Conservation (phyloP, 768 basidiomycete genomes). For the Cyathus striatus region DNA sequence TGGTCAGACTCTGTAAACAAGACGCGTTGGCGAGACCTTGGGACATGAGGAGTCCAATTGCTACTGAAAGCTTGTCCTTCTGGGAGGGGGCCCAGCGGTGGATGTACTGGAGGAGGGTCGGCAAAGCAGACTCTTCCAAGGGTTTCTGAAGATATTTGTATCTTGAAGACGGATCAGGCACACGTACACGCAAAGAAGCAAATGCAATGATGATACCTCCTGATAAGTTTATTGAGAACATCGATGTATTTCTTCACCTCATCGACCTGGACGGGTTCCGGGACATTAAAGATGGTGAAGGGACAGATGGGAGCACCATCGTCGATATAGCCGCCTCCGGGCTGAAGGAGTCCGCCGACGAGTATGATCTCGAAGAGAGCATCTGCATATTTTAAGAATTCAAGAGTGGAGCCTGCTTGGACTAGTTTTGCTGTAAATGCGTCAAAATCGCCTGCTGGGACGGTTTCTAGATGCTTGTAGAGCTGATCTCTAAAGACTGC, state of each 20-base stretch:
- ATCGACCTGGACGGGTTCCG: constrained; percentile 71
- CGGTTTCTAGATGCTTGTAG: constrained; percentile 85
- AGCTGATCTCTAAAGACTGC: constrained; percentile 91
- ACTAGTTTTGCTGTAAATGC: constrained; percentile 77
- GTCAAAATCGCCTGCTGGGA: constrained; percentile 78
- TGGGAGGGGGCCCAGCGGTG: constrained; percentile 76
- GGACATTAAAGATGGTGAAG: constrained; percentile 82
- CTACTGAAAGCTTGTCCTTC: constrained; percentile 79
- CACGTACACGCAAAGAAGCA: constrained; percentile 7
- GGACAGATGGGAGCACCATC: constrained; percentile 82
- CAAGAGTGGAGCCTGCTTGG: constrained; percentile 88
- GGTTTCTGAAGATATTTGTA: constrained; percentile 99
- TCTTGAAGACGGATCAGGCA: constrained; percentile 32
- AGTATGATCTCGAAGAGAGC: constrained; percentile 94
- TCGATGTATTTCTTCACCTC: constrained; percentile 93
- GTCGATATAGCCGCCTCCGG: constrained; percentile 88
- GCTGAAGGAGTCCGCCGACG: constrained; percentile 93
- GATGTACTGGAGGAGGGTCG: constrained; percentile 82
- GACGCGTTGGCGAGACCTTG: constrained; percentile 77
- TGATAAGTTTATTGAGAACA: constrained; percentile 92
- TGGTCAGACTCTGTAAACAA: constrained; percentile 78
- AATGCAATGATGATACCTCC: too few relatives aligned
- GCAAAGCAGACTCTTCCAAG: constrained; percentile 81
- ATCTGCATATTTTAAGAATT: constrained; percentile 96
- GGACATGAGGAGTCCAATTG: constrained; percentile 77